Evolutionary conservation across 2,329 filamentous ascomycete genomes (phyloP).

Genomic region (Stemphylium lycopersici): DNA sequence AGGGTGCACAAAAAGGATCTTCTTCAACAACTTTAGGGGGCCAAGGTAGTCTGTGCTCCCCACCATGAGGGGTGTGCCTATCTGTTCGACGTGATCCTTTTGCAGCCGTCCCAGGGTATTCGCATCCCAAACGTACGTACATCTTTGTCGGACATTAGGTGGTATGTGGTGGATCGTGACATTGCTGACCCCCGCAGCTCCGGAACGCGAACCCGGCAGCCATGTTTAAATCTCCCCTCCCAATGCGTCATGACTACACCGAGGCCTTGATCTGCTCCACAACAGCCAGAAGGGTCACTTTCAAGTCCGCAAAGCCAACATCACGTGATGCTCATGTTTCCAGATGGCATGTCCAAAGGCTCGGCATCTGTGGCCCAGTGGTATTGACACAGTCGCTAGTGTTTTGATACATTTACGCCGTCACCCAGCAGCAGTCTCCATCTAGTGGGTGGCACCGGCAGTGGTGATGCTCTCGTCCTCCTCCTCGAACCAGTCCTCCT

Average conservation of each 20-base stretch:
- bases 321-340: slow-evolving; percentile 31
- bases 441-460: slow-evolving; percentile 45
- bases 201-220: not conserved
- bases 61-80: not conserved
- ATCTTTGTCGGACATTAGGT: not conserved
- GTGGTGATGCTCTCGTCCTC: slow-evolving; percentile 61
- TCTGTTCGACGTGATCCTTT: not conserved
- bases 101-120: not conserved
- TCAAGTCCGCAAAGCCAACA: not conserved
- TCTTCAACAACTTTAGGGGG: slow-evolving; percentile 4
- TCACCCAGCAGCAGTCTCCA: slow-evolving; percentile 12
- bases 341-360: not conserved
- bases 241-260: not conserved
- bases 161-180: not conserved
- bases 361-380: slow-evolving; percentile 35
- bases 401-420: slow-evolving; percentile 42
- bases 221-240: not conserved
- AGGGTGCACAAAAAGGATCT: slow-evolving; percentile 8
- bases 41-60: not conserved
- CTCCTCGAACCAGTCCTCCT: slow-evolving; percentile 84
- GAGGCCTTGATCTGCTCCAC: not conserved
- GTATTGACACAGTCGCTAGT: slow-evolving; percentile 45
- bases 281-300: not conserved
- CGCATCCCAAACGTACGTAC: not conserved
- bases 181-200: not conserved